Evolutionary conservation across 2,329 filamentous ascomycete genomes (phyloP).

Genomic region (Cercospora nicotianae): DNA sequence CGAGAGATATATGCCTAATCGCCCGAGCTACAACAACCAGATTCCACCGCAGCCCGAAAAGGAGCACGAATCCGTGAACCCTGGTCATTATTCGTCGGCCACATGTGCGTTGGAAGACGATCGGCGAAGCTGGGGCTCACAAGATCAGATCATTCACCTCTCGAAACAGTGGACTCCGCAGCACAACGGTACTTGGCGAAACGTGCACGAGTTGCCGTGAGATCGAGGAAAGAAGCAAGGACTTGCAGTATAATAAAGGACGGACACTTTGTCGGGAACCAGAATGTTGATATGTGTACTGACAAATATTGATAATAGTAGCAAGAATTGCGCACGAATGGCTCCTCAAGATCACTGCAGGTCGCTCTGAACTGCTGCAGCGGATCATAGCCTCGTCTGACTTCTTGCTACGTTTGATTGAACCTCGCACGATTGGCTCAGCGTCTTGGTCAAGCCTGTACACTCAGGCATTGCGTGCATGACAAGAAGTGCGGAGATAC

Average conservation of each 20-base stretch:
- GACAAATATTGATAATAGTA: neutral
- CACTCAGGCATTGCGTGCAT: too few species aligned
- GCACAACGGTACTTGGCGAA: neutral
- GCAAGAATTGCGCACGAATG: too few species aligned
- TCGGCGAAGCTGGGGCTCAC: constrained; percentile 19
- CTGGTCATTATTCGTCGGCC: neutral
- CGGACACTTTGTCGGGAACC: neutral
- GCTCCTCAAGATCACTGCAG: too few species aligned
- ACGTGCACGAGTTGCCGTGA: neutral
- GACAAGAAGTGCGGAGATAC: too few species aligned
- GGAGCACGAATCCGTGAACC: neutral
- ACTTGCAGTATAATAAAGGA: neutral
- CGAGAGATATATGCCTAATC: neutral
- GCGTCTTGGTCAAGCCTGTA: too few species aligned
- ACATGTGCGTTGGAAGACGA: constrained; percentile 4
- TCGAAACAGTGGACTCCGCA: constrained; percentile 5
- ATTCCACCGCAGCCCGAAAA: neutral
- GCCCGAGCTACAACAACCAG: neutral
- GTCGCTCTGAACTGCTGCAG: too few species aligned
- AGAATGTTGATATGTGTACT: neutral
- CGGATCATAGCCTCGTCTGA: too few species aligned
- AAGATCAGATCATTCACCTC: constrained; percentile 19
- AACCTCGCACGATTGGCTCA: too few species aligned
- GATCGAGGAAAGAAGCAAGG: neutral
- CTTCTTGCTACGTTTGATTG: too few species aligned